Evolutionary conservation across 306 rosid species (phyloP).

Genomic region (Oxytropis ochrocephala): DNA sequence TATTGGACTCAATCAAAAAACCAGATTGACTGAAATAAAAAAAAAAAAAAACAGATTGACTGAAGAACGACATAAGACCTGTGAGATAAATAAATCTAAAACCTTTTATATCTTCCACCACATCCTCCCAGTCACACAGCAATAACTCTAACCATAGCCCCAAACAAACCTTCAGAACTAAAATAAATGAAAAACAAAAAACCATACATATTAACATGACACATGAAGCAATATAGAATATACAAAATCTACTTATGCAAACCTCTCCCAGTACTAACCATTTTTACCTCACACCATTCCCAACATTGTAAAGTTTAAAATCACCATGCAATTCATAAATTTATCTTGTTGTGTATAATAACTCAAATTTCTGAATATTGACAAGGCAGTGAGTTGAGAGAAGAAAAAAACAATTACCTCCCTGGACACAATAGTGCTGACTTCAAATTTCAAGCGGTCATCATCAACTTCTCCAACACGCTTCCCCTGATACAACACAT

Average conservation of each 20-base stretch:
- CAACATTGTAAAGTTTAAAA: neutral
- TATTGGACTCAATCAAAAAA: neutral
- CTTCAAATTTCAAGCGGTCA: slow-evolving; percentile 81
- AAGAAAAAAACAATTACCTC: slow-evolving; percentile 49
- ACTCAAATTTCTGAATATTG: neutral
- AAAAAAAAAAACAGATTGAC: neutral
- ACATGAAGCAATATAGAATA: neutral
- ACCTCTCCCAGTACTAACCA: neutral
- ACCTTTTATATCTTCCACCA: no score
- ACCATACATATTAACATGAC: neutral
- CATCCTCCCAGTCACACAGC: no score
- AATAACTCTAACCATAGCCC: neutral
- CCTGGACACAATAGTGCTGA: slow-evolving; percentile 68
- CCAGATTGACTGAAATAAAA: neutral
- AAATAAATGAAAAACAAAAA: neutral
- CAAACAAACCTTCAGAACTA: neutral
- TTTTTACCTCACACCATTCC: neutral
- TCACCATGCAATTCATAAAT: neutral
- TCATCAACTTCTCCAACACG: slow-evolving; percentile 77
- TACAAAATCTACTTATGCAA: neutral
- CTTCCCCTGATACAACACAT: slow-evolving; percentile 40
- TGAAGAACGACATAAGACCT: neutral
- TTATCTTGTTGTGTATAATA: no score
- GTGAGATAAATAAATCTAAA: no score
- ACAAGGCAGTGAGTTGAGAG: neutral